Base-by-base conservation (phyloP, 163 green algal genomes). In the Prototheca stagnorum region DNA sequence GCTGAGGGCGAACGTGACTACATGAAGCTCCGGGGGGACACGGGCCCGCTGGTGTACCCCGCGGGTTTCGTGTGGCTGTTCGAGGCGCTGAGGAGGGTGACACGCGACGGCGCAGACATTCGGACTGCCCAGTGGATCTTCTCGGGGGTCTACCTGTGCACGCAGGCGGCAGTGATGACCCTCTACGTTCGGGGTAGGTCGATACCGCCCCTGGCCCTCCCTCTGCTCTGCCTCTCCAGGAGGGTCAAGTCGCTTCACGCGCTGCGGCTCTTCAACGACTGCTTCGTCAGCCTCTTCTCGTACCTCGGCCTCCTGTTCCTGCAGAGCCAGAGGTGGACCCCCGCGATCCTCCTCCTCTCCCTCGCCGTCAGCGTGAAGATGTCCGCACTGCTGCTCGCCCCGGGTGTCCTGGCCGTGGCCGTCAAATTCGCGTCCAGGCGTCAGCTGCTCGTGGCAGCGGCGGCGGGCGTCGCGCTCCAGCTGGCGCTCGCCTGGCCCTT, bases 261-360 rank as follows among this genome's bases (percentile, higher is more conserved):
- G 3, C 76, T 94, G 31, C 72, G 84, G 29, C 67, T 93, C 24
- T 94, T 94, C 71, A 94, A 94, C 51, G 84, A 94, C 64, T 73
- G 81, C 64, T 59, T 81, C 29, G 72, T 76, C 27, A 81, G 83
- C 73, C 44, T 77, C 17, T 31, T 87, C 20, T 64, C 74, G 6
- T 79, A 86, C 35, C 17, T 51, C 1, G 66, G 67, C 9, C 68
- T 79, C 1, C 25, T 62, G 24, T 25, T 75, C 17, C 65, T 88
- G 4, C 42, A 49, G 42, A 19, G 15, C 16, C 42, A n/a, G 5
- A 39, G 31, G 12, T 59, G 37, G 43, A 23, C 49, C 7, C 8
- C 33, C 4, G 53, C 72, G 0, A 35, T 86, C 14, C 12, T 73
- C 35, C 15, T 72, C 11, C 83, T 73, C 67, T 81, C 63, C 54